Conservation (phyloP, 2,329 filamentous ascomycete species). For the Botrytis galanthina region DNA sequence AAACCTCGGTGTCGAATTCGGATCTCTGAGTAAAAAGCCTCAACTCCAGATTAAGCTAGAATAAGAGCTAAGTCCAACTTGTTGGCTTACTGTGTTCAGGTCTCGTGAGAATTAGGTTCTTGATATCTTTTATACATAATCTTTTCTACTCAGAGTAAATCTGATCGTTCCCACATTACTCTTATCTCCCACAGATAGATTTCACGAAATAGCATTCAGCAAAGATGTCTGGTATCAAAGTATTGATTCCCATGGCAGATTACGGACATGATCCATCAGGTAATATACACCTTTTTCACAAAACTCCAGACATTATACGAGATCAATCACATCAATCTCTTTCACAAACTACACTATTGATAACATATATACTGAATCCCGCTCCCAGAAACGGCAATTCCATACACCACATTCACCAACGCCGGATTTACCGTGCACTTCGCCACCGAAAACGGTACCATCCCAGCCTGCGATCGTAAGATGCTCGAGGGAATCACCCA, state of each 20-base stretch:
- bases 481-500: slow-evolving; percentile 51
- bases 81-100: background rate
- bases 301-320: background rate
- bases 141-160: too few species aligned
- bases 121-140: too few species aligned
- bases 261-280: slow-evolving; percentile 56
- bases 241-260: slow-evolving; percentile 52
- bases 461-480: slow-evolving; percentile 48
- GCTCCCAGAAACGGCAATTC: slow-evolving; percentile 48
- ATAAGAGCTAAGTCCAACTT: too few species aligned
- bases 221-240: slow-evolving; percentile 34
- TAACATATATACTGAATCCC: too few species aligned
- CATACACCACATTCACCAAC: slow-evolving; percentile 48
- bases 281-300: slow-evolving; percentile 30
- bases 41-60: background rate
- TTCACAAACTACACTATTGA: background rate
- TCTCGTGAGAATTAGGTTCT: background rate
- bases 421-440: slow-evolving; percentile 50
- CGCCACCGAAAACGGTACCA: slow-evolving; percentile 49
- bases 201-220: background rate
- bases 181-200: background rate
- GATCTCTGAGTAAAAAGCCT: background rate
- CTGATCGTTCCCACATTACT: too few species aligned
- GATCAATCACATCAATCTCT: background rate
- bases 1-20: background rate